phyloP scores from a whole-genome alignment of 2,329 filamentous ascomycete genomes.

The Huntiella moniliformis region DNA sequence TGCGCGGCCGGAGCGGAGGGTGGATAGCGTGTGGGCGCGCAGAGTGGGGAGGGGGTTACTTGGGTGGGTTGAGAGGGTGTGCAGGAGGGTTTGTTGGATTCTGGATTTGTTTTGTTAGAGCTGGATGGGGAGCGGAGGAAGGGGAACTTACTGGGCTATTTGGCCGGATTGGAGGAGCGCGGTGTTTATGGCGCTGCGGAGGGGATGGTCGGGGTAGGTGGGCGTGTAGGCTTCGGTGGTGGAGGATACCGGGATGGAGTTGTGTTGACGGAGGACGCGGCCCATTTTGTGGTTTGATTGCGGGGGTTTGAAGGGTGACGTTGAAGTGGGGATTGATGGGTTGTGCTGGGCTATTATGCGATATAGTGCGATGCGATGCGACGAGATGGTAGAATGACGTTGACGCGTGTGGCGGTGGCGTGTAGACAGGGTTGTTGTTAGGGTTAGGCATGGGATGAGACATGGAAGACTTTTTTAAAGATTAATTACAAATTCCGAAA shows the following conservation, averaged over 20 bases:
- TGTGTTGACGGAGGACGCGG: slow-evolving; percentile 1
- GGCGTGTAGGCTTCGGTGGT: slow-evolving; percentile 40
- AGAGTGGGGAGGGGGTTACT: slow-evolving; percentile 44
- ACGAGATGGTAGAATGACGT: too few species aligned
- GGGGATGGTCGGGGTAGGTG: slow-evolving; percentile 40
- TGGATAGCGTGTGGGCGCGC: slow-evolving; percentile 38
- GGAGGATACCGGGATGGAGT: slow-evolving; percentile 34
- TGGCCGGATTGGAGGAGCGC: slow-evolving; percentile 39
- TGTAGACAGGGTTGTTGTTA: too few species aligned
- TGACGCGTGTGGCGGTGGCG: too few species aligned
- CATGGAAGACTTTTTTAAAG: too few species aligned
- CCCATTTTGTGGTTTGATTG: slow-evolving; percentile 7
- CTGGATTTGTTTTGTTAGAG: slow-evolving; percentile 18
- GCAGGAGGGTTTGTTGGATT: slow-evolving; percentile 45
- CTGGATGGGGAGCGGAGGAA: slow-evolving; percentile 1
- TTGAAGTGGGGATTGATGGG: neutral
- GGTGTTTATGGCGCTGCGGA: slow-evolving; percentile 43
- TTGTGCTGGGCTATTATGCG: too few species aligned
- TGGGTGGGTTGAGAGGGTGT: slow-evolving; percentile 38
- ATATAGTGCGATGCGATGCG: too few species aligned
- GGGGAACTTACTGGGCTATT: slow-evolving; percentile 31
- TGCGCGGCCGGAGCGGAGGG: slow-evolving; percentile 41
- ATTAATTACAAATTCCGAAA: too few species aligned
- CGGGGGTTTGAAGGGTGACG: neutral
- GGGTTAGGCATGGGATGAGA: too few species aligned